Percentiles rank a stretch among this genome's conserved stretches.
phyloP scores from a whole-genome alignment of 78 protist genomes.

The Planoprotostelium fungivorum region DNA sequence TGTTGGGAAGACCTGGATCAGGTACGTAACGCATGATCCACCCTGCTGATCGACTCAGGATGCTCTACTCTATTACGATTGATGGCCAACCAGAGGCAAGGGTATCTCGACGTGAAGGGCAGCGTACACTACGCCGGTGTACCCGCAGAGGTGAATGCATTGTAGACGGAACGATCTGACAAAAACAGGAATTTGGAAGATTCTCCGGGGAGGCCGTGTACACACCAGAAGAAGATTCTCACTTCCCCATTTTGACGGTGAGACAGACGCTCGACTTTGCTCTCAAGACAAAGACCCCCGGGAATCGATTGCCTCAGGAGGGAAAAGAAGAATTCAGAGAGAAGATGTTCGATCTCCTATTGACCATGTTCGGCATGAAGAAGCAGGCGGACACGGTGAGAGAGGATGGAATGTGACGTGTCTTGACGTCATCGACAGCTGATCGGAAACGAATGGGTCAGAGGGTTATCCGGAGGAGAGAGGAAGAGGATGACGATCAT shows the following conservation, averaged over 20 bases:
- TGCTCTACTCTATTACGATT: slow-evolving; percentile 25
- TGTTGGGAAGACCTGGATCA: slow-evolving; percentile 48
- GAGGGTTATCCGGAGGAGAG: slow-evolving; percentile 57
- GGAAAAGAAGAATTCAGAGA: slow-evolving; percentile 27
- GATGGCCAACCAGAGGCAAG: slow-evolving; percentile 15
- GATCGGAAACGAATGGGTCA: slow-evolving; percentile 46
- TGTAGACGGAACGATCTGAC: neutral
- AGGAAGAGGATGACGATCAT: slow-evolving; percentile 44
- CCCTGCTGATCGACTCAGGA: slow-evolving; percentile 20
- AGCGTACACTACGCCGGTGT: no score
- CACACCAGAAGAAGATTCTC: slow-evolving; percentile 47
- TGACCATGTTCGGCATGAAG: slow-evolving; percentile 37
- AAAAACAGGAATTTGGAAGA: no score
- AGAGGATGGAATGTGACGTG: neutral
- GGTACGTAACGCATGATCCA: slow-evolving; percentile 52
- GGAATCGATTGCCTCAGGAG: slow-evolving; percentile 36
- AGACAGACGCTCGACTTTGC: slow-evolving; percentile 38
- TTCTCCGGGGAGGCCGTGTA: slow-evolving; percentile 44
- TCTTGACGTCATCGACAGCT: neutral
- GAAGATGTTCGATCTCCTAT: slow-evolving; percentile 26
- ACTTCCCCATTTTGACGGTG: slow-evolving; percentile 36
- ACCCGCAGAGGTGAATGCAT: neutral
- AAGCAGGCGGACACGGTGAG: slow-evolving; percentile 30
- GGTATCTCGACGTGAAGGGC: slow-evolving; percentile 22
- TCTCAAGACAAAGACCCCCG: slow-evolving; percentile 40